Evolutionary conservation across 2,329 filamentous ascomycete genomes (phyloP), one percentile per base, ranked within the genome.

Genomic region (Escovopsis sp.): DNA sequence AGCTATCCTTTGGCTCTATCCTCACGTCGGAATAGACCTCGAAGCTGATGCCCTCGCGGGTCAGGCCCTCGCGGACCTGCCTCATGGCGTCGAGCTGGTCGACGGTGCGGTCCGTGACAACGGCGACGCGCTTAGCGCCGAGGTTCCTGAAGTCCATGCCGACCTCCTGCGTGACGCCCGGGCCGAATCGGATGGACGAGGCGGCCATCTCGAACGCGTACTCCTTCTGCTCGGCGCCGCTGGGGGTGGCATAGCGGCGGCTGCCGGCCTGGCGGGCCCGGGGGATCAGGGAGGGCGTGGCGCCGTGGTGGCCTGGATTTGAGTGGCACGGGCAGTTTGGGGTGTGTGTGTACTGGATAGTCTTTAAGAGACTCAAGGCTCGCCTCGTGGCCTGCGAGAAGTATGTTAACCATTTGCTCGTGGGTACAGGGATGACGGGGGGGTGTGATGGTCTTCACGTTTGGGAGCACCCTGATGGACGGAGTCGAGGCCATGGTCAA

Each of bases 181-280:
- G 85, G 0, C 91, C 91, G 53, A 96, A 98, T 11, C 91, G 79
- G 55, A 98, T 95, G 25, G 82, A 85, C 1, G 85, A 94, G 2
- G 91, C 87, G 0, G 91, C 91, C 89, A 98, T 94, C 61, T 98
- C 91, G 57, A 98, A 98, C 12, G 91, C 91, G 65, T 98, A 98
- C 60, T 98, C 91, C 59, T 93, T 94, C 55, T 87, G 72, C 8
- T 71, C 64, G 25, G 82, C 65, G 33, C 54, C 55, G 29, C 82
- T 66, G 0, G 88, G 85, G 0, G 85, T 89, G n/a, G 85, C 87
- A 59, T 74, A 79, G 39, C 66, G 67, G 30, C 75, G 59, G 20
- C 50, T 47, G 29, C 53, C 63, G 30, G 62, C 49, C 49, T 60
- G 44, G 49, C 54, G 47, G 37, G 55, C 59, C 43, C 65, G 68